phyloP scores from a whole-genome alignment of 225 moss, liverwort and hornwort genomes.

The Sphagnum tenellum region DNA sequence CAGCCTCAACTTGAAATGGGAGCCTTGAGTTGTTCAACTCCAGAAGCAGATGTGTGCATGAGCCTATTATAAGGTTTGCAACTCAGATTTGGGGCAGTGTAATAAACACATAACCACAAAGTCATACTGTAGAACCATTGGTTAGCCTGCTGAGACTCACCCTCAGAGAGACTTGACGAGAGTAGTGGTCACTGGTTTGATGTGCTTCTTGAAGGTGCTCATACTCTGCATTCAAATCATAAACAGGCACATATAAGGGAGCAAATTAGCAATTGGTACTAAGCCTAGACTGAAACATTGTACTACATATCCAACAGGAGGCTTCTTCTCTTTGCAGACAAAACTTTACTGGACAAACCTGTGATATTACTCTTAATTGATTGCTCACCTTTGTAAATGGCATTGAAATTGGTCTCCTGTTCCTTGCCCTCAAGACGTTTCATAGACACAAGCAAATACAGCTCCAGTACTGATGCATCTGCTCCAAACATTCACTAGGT shows the following conservation, averaged over 20 bases:
- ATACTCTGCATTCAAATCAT: constrained; percentile 54
- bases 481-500: constrained; percentile 2
- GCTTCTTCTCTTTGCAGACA: neutral
- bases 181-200: constrained; percentile 80
- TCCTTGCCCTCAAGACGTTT: constrained; percentile 88
- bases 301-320: neutral
- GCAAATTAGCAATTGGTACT: neutral
- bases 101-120: neutral
- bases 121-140: neutral
- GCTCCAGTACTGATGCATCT: constrained; percentile 87
- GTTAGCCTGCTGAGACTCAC: constrained; percentile 18
- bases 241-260: neutral
- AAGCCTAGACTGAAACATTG: neutral
- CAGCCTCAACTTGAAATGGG: neutral
- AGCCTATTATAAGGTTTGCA: too few species aligned
- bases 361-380: neutral
- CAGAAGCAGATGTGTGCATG: neutral
- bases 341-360: neutral
- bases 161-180: constrained; percentile 67
- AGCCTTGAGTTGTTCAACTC: neutral
- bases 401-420: constrained; percentile 76
- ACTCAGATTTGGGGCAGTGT: too few species aligned
- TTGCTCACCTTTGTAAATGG: constrained; percentile 54
- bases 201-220: constrained; percentile 71
- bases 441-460: constrained; percentile 89